Percentiles rank a stretch among this genome's conserved stretches.
These are phyloP conservation scores for Xerophyta viscosa DNA, from an alignment of 106 monocot species.

Conservation along the genomic window DNA sequence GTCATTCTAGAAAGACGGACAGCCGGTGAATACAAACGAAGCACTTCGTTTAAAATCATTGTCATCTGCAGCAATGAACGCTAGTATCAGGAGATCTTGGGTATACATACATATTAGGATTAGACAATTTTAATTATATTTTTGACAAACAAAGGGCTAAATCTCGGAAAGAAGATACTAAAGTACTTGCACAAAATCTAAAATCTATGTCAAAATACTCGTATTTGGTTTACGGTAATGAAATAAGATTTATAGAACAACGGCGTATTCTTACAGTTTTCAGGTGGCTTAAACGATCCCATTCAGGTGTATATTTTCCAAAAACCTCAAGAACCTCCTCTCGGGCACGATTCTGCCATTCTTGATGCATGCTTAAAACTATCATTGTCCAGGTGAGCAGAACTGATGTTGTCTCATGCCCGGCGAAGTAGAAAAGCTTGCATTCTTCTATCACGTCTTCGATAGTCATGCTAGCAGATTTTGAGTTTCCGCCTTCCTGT, in stretches of 20 bases:
- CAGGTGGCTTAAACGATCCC: constrained; percentile 9
- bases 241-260: neutral
- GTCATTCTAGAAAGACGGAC: constrained; percentile 7
- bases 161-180: too few species aligned
- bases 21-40: constrained; percentile 33
- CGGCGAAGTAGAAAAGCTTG: constrained; percentile 41
- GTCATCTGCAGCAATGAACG: constrained; percentile 53
- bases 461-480: constrained; percentile 4
- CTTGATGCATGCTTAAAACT: constrained; percentile 22
- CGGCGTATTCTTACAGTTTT: constrained; percentile 11
- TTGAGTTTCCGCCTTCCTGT: neutral
- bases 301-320: constrained; percentile 17
- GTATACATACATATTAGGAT: too few species aligned
- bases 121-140: too few species aligned
- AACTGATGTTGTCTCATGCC: constrained; percentile 32
- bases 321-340: constrained; percentile 19
- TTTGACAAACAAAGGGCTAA: too few species aligned
- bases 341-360: constrained; percentile 30
- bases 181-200: neutral
- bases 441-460: constrained; percentile 40
- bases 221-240: neutral
- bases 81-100: too few species aligned
- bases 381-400: constrained; percentile 37
- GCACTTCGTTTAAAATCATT: constrained; percentile 44
- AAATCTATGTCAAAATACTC: neutral